A percentile compares a stretch with the other conserved stretches of the same genome.
phyloP scores from a whole-genome alignment of 495 filamentous ascomycete species.

The Neurospora pannonica region DNA sequence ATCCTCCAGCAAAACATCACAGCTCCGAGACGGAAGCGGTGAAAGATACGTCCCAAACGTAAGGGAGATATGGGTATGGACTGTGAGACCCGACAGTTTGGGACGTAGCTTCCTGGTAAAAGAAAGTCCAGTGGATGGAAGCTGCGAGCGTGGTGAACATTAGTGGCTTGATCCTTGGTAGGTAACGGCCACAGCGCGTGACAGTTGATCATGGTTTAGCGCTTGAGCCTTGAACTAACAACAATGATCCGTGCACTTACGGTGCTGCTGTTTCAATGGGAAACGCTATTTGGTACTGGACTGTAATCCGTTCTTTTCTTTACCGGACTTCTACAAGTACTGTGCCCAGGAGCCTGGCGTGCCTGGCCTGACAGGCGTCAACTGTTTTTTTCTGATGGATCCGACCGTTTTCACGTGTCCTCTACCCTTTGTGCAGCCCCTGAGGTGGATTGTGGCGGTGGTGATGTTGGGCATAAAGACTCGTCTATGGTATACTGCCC shows the following conservation, averaged over 20 bases:
- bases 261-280: background rate
- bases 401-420: background rate
- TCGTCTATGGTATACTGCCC: background rate
- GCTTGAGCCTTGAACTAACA: background rate
- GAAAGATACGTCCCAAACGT: background rate
- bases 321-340: background rate
- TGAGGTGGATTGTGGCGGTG: background rate
- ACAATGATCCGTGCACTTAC: background rate
- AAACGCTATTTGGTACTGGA: background rate
- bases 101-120: conserved; percentile 5
- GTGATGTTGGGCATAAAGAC: background rate
- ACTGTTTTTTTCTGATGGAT: background rate
- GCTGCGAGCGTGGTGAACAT: background rate
- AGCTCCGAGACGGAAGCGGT: conserved; percentile 5
- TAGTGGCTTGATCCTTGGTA: background rate
- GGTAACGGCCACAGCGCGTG: background rate
- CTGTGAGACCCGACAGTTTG: conserved; percentile 25
- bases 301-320: background rate
- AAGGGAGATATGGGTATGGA: background rate
- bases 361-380: background rate
- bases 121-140: background rate
- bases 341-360: background rate
- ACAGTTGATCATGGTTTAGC: background rate
- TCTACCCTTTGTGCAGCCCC: background rate
- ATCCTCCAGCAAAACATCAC: background rate